A percentile compares a stretch with the other conserved stretches of the same genome.
phyloP scores from a whole-genome alignment of 1,284 basidiomycete species.

The Inonotus obliquus region DNA sequence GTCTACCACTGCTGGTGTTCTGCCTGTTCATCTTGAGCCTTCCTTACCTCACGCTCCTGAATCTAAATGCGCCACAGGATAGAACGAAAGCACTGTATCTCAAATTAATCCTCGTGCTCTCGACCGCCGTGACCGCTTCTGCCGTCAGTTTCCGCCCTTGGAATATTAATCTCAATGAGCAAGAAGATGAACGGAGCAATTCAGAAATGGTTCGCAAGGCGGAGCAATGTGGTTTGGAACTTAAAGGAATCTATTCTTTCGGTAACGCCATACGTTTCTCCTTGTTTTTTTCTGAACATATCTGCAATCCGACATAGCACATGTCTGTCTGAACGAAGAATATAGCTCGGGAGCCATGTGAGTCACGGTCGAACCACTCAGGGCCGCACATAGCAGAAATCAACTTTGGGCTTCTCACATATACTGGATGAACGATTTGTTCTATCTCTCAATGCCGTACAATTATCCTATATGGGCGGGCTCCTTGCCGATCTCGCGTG shows the following conservation, averaged over 20 bases:
- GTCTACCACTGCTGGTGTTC: no score
- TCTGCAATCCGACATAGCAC: background rate
- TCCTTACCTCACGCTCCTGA: no score
- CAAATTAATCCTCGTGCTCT: background rate
- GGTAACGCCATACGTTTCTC: background rate
- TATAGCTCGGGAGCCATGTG: background rate
- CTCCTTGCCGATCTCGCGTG: background rate
- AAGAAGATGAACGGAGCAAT: background rate
- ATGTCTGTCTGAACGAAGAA: background rate
- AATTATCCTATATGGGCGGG: background rate
- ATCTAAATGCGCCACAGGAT: no score
- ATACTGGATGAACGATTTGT: background rate
- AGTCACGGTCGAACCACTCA: background rate
- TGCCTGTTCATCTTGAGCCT: no score
- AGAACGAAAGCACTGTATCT: no score
- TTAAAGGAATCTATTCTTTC: background rate
- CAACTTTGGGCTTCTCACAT: background rate
- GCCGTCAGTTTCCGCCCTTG: background rate
- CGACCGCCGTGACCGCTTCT: background rate
- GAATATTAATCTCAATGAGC: background rate
- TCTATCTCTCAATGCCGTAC: background rate
- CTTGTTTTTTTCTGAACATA: background rate
- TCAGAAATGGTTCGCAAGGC: background rate
- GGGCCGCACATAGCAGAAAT: background rate
- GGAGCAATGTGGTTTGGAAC: background rate